Percentiles rank a stretch among this genome's conserved stretches.
These are phyloP conservation scores for Pseudogymnoascus sp. DNA, from an alignment of 2,329 filamentous ascomycete species.

Conservation along the genomic window DNA sequence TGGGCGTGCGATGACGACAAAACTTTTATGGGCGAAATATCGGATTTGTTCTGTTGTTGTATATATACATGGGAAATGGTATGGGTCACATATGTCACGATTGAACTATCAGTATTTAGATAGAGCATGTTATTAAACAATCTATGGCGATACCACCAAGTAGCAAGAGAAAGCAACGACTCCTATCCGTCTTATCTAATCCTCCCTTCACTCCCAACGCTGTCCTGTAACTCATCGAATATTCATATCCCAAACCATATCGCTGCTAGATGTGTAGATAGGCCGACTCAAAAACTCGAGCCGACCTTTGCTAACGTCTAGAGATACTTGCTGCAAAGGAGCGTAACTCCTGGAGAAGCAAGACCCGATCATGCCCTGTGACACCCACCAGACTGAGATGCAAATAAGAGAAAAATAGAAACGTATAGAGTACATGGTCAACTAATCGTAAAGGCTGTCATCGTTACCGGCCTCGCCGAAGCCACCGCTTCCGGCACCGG, in stretches of 20 bases:
- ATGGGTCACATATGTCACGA: not conserved
- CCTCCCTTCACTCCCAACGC: conserved; percentile 5
- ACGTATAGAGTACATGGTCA: conserved; percentile 18
- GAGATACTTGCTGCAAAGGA: not conserved
- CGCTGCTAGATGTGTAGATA: not conserved
- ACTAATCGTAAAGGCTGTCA: conserved; percentile 93
- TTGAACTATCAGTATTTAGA: not conserved
- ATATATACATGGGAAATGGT: not conserved
- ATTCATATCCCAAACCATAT: conserved; percentile 8
- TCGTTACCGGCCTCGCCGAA: conserved; percentile 88
- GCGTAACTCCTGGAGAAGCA: not conserved
- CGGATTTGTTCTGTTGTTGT: not conserved
- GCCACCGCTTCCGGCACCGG: conserved; percentile 49
- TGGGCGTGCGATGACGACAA: not conserved
- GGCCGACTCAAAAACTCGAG: not conserved
- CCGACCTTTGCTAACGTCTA: not conserved
- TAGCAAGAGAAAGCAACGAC: conserved; percentile 5
- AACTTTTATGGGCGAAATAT: not conserved
- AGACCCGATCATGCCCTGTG: conserved; percentile 9
- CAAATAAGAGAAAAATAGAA: conserved; percentile 20
- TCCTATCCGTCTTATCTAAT: conserved; percentile 4
- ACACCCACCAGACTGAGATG: conserved; percentile 10
- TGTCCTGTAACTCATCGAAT: conserved; percentile 6
- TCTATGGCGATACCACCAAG: conserved; percentile 2
- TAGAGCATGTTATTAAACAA: conserved; percentile 7